phyloP scores from a whole-genome alignment of 768 basidiomycete species.

The Coprinellus micaceus region DNA sequence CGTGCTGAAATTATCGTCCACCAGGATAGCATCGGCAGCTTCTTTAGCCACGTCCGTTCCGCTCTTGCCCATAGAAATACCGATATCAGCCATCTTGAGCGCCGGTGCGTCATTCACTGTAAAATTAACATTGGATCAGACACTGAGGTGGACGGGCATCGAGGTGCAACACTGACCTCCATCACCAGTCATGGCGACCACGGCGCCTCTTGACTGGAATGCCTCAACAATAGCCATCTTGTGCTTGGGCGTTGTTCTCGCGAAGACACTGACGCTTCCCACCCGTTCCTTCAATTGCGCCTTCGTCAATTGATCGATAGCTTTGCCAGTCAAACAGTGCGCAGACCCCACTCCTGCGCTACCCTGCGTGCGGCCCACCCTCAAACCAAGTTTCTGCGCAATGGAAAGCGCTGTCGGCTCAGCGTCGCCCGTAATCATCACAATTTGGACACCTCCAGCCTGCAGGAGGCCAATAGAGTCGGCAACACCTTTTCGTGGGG shows the following conservation, averaged over 20 bases:
- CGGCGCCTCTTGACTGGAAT: constrained; percentile 82
- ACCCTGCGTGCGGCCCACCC: constrained; percentile 60
- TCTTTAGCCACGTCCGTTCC: constrained; percentile 99
- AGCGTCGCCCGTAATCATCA: constrained; percentile 98
- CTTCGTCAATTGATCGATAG: constrained; percentile 81
- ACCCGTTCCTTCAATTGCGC: constrained; percentile 80
- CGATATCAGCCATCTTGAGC: constrained; percentile 96
- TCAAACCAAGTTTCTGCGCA: constrained; percentile 79
- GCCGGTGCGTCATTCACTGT: constrained; percentile 94
- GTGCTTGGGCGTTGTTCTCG: constrained; percentile 92
- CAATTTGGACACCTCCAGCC: constrained; percentile 86
- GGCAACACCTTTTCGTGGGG: constrained; percentile 90
- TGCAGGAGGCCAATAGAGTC: constrained; percentile 82
- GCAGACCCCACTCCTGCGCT: constrained; percentile 24
- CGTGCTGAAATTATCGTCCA: constrained; percentile 95
- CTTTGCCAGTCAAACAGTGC: constrained; percentile 74
- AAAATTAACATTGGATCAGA: constrained; percentile 6
- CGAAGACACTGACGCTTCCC: constrained; percentile 83
- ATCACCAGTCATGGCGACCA: constrained; percentile 98
- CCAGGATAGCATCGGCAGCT: constrained; percentile 94
- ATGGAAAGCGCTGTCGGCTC: constrained; percentile 89
- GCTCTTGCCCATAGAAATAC: constrained; percentile 95
- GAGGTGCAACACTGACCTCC: constrained; percentile 56
- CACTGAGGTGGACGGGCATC: neutral
- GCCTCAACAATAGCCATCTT: constrained; percentile 98